Conservation (phyloP, 805 yeast species). For the Yarrowia keelungensis region DNA sequence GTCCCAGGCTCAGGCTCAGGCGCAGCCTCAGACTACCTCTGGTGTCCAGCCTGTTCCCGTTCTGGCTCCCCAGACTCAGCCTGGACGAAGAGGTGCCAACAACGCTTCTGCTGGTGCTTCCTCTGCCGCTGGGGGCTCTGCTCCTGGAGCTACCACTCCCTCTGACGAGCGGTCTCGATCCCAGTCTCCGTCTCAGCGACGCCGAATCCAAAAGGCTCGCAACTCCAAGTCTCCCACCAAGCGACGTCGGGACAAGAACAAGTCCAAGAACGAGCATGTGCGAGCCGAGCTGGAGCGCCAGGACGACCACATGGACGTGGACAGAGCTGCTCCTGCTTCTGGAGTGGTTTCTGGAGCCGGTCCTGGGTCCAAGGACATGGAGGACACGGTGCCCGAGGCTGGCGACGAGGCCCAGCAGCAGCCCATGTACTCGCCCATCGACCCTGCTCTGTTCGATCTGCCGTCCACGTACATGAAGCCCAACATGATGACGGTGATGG, state of each 20-base stretch:
- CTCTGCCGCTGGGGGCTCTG: not conserved
- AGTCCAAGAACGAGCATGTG: constrained; percentile 32
- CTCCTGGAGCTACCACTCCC: not conserved
- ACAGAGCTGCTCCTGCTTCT: not conserved
- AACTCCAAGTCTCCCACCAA: constrained; percentile 29
- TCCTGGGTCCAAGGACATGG: constrained; percentile 3
- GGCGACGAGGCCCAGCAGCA: constrained; percentile 5
- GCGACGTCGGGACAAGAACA: constrained; percentile 33
- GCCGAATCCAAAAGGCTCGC: constrained; percentile 33
- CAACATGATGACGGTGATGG: constrained; percentile 39
- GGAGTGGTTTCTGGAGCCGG: not conserved
- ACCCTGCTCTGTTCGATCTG: constrained; percentile 25
- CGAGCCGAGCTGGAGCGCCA: constrained; percentile 27
- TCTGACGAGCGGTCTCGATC: constrained; percentile 36
- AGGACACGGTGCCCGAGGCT: constrained; percentile 11
- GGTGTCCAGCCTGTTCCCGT: not conserved
- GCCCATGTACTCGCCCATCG: constrained; percentile 37
- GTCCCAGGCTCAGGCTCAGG: not conserved
- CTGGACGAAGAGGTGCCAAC: not conserved
- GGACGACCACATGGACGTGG: constrained; percentile 26
- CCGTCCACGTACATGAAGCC: constrained; percentile 33
- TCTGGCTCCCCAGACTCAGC: not conserved
- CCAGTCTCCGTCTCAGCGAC: constrained; percentile 37
- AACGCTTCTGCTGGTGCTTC: not conserved
- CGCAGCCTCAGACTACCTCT: not conserved